A percentile compares a stretch with the other conserved stretches of the same genome.
Evolutionary conservation across 495 filamentous ascomycete species (phyloP).

Genomic region (Daldinia caldariorum): DNA sequence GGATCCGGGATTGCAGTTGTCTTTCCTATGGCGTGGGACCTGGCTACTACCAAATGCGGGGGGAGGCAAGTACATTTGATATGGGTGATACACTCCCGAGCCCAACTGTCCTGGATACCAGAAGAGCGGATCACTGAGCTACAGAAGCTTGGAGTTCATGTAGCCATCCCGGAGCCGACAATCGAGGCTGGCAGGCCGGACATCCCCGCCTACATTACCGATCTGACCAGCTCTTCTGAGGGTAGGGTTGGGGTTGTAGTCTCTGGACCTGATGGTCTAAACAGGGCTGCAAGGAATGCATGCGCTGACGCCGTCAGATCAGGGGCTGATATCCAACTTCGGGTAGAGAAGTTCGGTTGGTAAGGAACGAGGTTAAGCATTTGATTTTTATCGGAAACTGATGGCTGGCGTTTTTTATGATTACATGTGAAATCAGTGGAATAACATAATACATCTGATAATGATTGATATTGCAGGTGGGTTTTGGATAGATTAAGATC

Average conservation of each 20-base stretch:
- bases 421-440: not conserved
- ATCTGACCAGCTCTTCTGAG: conserved; percentile 42
- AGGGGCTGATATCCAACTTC: conserved; percentile 54
- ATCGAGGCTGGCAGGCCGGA: conserved; percentile 63
- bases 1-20: conserved; percentile 71
- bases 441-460: not conserved
- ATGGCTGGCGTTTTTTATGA: conserved; percentile 10
- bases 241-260: conserved; percentile 58
- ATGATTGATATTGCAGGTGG: not conserved
- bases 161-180: conserved; percentile 64
- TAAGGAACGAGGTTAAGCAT: conserved; percentile 32
- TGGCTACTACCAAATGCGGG: conserved; percentile 37
- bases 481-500: not conserved
- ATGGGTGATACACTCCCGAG: conserved; percentile 64
- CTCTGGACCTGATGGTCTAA: conserved; percentile 65
- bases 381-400: not conserved
- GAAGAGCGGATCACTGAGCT: conserved; percentile 57
- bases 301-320: conserved; percentile 57
- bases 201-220: conserved; percentile 50
- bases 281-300: conserved; percentile 61
- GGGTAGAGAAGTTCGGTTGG: conserved; percentile 64
- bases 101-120: conserved; percentile 63
- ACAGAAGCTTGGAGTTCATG: conserved; percentile 54
- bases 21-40: conserved; percentile 61
- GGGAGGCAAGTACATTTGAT: conserved; percentile 61